Base-by-base conservation (phyloP, 495 filamentous ascomycete species). In the Tuber indicum region DNA sequence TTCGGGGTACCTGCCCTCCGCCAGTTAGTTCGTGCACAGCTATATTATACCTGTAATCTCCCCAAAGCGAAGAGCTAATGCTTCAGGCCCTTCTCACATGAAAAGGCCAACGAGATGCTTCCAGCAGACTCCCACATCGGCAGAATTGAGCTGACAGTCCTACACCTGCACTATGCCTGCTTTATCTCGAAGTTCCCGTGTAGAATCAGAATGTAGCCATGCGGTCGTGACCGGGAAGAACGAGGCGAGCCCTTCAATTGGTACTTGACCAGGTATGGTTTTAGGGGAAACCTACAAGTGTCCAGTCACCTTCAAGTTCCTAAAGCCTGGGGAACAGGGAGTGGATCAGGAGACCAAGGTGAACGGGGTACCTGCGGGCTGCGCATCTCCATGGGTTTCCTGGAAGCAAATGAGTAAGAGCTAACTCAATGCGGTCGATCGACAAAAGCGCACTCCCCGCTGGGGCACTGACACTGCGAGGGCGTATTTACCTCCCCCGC, bases 391-490 rank as follows among this genome's bases (percentile, higher is more conserved):
- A 4, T 87, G 83, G 21, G 82, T 94, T 43, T 90, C 89, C 0
- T 96, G 89, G 75, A 92, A 96, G 84, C 97, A 97, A 81, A 97
- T 97, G 94, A 94, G 92, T 21, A 96, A 97, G 84, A 95, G 92
- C 75, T 96, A 96, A 81, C 87, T 95, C 85, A 96, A 97, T 82
- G 94, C 94, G 45, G 92, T 96, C 19, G 92, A 96, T 81, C 94
- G 93, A 0, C 89, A 87, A 0, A 84, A 81, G 0, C 92, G 92
- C 77, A 92, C 94, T 58, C 82, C 86, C 0, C 89, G 88, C 75
- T 91, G 94, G 77, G 93, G 94, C n/a, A 91, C 93, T 0, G 94
- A 97, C 82, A 90, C 92, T 1, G 95, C 92, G 4, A 88, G 94
- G 62, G 92, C 93, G 1, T 93, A 97, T 81, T 90, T 97, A 72